These are phyloP conservation scores for Thermothelomyces thermophilus DNA, from an alignment of 2,329 filamentous ascomycete species.

Conservation along the genomic window DNA sequence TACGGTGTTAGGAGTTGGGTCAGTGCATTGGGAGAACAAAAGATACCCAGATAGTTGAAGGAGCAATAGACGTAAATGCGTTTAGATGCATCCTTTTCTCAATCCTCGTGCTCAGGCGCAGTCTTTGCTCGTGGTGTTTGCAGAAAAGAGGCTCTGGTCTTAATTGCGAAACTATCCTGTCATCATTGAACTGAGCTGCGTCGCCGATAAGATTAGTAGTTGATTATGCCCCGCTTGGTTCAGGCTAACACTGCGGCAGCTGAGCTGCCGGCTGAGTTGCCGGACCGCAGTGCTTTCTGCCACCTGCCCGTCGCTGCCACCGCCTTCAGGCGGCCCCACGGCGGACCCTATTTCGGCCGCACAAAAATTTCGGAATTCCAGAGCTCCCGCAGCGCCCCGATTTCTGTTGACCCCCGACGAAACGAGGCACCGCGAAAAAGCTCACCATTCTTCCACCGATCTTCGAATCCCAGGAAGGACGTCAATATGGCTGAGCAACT, in stretches of 20 bases:
- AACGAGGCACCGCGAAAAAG: constrained; percentile 24
- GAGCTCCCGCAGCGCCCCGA: constrained; percentile 27
- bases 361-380: constrained; percentile 45
- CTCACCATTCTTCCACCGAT: constrained; percentile 35
- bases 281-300: background rate
- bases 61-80: background rate
- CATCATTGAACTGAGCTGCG: too few species aligned
- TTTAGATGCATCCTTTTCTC: background rate
- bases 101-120: background rate
- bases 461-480: constrained; percentile 35
- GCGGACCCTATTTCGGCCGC: constrained; percentile 46
- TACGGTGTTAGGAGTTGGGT: background rate
- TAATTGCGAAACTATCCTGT: too few species aligned
- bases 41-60: constrained; percentile 2
- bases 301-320: constrained; percentile 15
- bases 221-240: constrained; percentile 1
- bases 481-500: constrained; percentile 80
- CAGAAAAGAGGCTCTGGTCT: too few species aligned
- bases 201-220: too few species aligned
- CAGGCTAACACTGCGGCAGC: too few species aligned
- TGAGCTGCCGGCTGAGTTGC: background rate
- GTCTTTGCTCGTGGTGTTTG: too few species aligned
- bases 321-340: constrained; percentile 25
- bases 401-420: constrained; percentile 26
- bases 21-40: background rate